Evolutionary conservation across 768 basidiomycete species (phyloP), one percentile per base, ranked within the genome.

Genomic region (Pleurotus djamor): DNA sequence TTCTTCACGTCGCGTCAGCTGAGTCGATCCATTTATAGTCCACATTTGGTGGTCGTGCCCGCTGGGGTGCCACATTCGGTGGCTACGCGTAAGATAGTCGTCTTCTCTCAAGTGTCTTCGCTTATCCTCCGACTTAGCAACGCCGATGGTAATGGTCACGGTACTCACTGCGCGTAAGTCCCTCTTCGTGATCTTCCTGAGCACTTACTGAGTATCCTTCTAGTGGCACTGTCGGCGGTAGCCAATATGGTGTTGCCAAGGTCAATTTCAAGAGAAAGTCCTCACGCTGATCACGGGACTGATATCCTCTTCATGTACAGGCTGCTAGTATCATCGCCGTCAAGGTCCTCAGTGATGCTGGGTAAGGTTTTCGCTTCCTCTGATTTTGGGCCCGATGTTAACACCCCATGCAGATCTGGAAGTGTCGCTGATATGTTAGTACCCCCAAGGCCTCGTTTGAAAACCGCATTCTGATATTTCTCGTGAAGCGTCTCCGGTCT

Each of bases 91-190:
- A 52, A 35, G 51, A n/a, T 7, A 7, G 4, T 17, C 8, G 37
- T 9, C 7, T 12, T n/a, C 34, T 0, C 9, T 36, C 10, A 1
- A 14, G 8, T 4, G 7, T n/a, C 5, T 8, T 14, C 4, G 12
- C 10, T 16, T 35, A 36, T 7, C 14, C 5, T 36, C 34, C 32
- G 7, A 14, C 14, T 16, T 28, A 62, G 63, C 41, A 38, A 64
- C 32, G 66, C 66, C 33, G 78, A 79, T 62, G 75, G 72, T 14
- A 65, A 75, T 62, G 77, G 77, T n/a, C 78, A 79, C 59, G 79
- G 78, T n/a, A 78, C 79, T 36, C 77, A 77, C 64, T 64, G 55
- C 61, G 71, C 75, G 71, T 74, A 59, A 57, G 73, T 65, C 1
- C 5, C 28, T 36, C 35, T 10, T 6, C 21, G 13, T 10, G 14